Evolutionary conservation across 169 alveolate species (phyloP).

Genomic region (Plasmodium knowlesi): DNA sequence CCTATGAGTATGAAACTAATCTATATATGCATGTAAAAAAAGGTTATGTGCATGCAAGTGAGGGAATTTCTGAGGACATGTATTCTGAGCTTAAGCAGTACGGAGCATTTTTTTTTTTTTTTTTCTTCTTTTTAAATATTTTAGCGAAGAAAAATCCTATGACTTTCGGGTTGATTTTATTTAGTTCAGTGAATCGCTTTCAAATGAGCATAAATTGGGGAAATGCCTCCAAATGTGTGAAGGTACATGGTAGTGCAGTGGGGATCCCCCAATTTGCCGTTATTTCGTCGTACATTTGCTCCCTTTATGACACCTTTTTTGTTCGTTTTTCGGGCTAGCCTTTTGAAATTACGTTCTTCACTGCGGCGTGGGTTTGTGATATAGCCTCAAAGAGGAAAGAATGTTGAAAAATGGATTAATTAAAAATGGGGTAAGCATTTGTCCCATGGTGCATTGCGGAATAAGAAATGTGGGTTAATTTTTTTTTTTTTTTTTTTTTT

Average conservation of each 20-base stretch:
- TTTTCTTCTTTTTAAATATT: background rate
- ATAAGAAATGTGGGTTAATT: background rate
- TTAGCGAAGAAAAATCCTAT: background rate
- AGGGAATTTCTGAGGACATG: background rate
- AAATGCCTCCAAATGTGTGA: background rate
- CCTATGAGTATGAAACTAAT: background rate
- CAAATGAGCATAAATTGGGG: background rate
- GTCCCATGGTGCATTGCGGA: background rate
- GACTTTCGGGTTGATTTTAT: background rate
- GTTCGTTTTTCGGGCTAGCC: background rate
- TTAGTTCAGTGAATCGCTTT: background rate
- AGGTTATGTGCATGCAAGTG: background rate
- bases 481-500: too few relatives aligned
- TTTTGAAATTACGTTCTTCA: background rate
- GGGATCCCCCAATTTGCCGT: background rate
- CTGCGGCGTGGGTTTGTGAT: background rate
- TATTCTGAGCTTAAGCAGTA: background rate
- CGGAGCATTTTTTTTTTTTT: background rate
- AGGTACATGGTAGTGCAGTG: background rate
- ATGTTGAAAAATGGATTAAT: background rate
- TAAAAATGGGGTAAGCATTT: background rate
- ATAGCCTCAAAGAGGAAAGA: background rate
- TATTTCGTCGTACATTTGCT: background rate
- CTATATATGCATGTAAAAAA: background rate
- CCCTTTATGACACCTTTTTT: background rate